These are phyloP conservation scores for Pichia pseudocactophila DNA, from an alignment of 805 yeast species.

Conservation along the genomic window DNA sequence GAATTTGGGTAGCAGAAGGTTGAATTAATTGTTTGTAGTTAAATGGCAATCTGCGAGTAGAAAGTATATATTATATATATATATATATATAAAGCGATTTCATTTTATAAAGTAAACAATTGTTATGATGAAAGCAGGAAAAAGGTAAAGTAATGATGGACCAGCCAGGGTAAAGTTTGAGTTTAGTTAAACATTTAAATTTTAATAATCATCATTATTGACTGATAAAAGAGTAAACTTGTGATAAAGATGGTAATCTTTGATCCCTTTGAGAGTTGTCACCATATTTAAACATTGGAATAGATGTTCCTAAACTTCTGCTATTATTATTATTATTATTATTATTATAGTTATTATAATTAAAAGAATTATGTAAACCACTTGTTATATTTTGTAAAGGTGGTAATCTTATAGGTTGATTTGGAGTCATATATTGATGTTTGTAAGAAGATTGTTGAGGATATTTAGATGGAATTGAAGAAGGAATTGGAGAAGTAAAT, in stretches of 20 bases:
- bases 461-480: not conserved
- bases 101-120: too few species aligned
- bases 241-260: slow-evolving; percentile 1
- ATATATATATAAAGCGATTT: too few species aligned
- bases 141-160: not conserved
- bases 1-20: too few species aligned
- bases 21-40: too few species aligned
- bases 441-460: too few species aligned
- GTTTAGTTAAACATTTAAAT: not conserved
- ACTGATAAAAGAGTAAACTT: not conserved
- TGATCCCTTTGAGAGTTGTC: not conserved
- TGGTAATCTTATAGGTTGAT: too few species aligned
- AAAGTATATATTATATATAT: too few species aligned
- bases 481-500: not conserved
- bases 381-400: too few species aligned
- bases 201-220: not conserved
- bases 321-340: not conserved
- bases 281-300: not conserved
- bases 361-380: too few species aligned
- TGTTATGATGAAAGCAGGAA: not conserved
- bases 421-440: too few species aligned
- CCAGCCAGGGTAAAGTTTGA: not conserved
- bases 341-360: not conserved
- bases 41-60: too few species aligned
- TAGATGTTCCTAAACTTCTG: not conserved